These are phyloP conservation scores for Penicillium sp. DNA, from an alignment of 2,329 filamentous ascomycete species.

Conservation along the genomic window DNA sequence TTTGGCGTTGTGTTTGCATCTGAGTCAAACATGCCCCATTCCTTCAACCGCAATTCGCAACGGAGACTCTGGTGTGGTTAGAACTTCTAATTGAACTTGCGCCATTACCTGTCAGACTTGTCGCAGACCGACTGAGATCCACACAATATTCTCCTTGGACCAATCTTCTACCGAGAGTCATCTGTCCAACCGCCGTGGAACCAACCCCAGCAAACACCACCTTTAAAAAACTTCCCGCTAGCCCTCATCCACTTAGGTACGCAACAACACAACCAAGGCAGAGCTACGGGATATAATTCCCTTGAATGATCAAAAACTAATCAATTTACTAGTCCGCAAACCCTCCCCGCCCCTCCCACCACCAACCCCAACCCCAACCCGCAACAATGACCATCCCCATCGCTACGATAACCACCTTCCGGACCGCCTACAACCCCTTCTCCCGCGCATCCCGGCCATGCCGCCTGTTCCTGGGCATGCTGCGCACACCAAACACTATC, in stretches of 20 bases:
- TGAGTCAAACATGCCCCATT: constrained; percentile 28
- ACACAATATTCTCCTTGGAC: neutral
- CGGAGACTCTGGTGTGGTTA: constrained; percentile 5
- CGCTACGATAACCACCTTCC: constrained; percentile 66
- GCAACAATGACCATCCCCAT: constrained; percentile 40
- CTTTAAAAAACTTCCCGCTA: constrained; percentile 15
- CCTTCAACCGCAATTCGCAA: constrained; percentile 12
- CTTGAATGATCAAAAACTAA: neutral
- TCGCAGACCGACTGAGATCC: neutral
- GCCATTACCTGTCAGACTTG: neutral
- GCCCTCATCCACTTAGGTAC: constrained; percentile 9
- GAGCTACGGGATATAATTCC: neutral
- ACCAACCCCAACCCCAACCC: neutral
- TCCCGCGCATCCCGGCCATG: constrained; percentile 74
- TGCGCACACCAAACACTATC: constrained; percentile 77
- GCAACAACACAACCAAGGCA: neutral
- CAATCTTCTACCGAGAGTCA: neutral
- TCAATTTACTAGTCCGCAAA: neutral
- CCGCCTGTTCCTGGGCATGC: constrained; percentile 79
- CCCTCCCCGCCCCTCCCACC: neutral
- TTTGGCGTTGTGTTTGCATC: constrained; percentile 32
- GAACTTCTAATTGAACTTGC: constrained; percentile 8
- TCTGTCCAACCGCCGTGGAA: neutral
- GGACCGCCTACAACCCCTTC: constrained; percentile 91
- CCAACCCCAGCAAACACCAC: neutral